Evolutionary conservation across 495 filamentous ascomycete species (phyloP).

Genomic region (Glonium stellatum): DNA sequence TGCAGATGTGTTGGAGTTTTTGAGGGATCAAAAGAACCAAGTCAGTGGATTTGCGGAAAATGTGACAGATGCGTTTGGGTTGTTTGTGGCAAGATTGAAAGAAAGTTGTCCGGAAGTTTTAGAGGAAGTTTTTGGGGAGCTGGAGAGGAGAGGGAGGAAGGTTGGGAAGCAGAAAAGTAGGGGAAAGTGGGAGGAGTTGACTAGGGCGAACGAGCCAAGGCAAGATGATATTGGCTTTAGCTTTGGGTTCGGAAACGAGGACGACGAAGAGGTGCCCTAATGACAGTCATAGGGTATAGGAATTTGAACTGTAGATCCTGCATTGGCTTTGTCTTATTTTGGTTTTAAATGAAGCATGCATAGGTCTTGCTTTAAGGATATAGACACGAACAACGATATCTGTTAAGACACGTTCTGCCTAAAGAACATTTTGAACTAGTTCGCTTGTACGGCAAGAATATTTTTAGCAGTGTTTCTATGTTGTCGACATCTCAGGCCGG

Average conservation of each 20-base stretch:
- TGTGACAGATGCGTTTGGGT: conserved; percentile 63
- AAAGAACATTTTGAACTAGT: too few species aligned
- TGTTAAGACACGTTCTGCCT: too few species aligned
- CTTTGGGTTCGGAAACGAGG: conserved; percentile 63
- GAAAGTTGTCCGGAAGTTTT: conserved; percentile 59
- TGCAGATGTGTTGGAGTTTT: conserved; percentile 66
- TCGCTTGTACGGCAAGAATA: too few species aligned
- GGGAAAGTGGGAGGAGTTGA: conserved; percentile 78
- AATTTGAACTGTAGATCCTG: neutral
- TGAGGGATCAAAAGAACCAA: conserved; percentile 74
- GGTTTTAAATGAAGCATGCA: too few species aligned
- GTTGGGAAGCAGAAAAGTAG: conserved; percentile 45
- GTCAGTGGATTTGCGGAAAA: conserved; percentile 77
- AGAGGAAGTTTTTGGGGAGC: conserved; percentile 52
- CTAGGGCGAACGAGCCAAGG: conserved; percentile 44
- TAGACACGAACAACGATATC: too few species aligned
- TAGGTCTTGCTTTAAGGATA: too few species aligned
- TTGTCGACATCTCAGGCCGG: too few species aligned
- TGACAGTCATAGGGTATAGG: neutral
- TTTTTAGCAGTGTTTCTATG: too few species aligned
- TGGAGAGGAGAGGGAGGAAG: conserved; percentile 57
- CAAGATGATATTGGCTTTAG: conserved; percentile 57
- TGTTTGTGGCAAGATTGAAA: conserved; percentile 66
- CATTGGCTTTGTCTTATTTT: too few species aligned
- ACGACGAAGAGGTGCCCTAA: conserved; percentile 35